Evolutionary conservation across 2,329 filamentous ascomycete genomes (phyloP), one percentile per base, ranked within the genome.

Genomic region (Chlorencoelia australis): DNA sequence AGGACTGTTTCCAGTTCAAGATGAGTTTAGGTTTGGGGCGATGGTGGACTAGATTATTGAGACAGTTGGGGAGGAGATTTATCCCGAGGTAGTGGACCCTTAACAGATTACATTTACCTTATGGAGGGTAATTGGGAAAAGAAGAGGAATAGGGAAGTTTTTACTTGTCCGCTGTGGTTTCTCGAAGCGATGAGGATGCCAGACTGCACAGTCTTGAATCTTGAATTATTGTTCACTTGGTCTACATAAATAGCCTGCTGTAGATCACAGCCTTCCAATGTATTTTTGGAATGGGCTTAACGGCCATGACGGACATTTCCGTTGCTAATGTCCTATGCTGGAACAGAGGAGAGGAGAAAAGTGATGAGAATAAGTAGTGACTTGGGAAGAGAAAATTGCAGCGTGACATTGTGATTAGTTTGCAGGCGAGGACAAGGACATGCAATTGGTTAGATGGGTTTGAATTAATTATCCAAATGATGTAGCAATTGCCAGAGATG

Each of bases 1-100:
- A 0, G 77, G 66, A 0, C 78, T 78, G 4, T 66, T 61, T 4
- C 78, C 77, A 0, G 75, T 80, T 15, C 75, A 57, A 8, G 70
- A 74, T 7, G 75, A 66, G 45, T 82, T 71, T 30, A 79, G 63
- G 0, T 67, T 81, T 0, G 78, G 77, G 0, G 75, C 73, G 4
- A 82, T 66, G 0, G 75, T 76, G n/a, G n/a, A n/a, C n/a, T n/a
- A n/a, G n/a, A n/a, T n/a, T n/a, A n/a, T n/a, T n/a, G n/a, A n/a
- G n/a, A n/a, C n/a, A n/a, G n/a, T n/a, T n/a, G n/a, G n/a, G n/a
- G n/a, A n/a, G n/a, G n/a, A n/a, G 45, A 82, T 81, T 53, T 81
- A 77, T 4, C 26, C 65, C 50, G 43, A 62, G 1, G 44, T 67
- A 41, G 61, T 65, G 16, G 69, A 75, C 1, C 75, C 74, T 2